Evolutionary conservation across 441 rosid species (phyloP).

Genomic region (Daphne laureola): DNA sequence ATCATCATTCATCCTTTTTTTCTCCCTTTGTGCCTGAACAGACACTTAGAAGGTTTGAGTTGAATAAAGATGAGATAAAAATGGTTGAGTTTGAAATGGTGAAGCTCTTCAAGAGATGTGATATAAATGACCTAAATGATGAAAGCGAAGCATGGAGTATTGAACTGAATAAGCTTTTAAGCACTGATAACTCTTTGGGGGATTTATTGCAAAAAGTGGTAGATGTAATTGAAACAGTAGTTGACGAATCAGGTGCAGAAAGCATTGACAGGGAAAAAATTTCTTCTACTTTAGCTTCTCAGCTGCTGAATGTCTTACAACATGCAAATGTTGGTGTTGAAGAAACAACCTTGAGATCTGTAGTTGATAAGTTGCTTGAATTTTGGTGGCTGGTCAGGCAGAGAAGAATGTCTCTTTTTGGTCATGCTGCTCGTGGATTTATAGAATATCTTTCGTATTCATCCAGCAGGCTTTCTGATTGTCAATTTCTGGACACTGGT

Average conservation of each 20-base stretch:
- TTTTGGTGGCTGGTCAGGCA: conserved; percentile 89
- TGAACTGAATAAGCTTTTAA: conserved; percentile 33
- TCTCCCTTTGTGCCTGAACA: conserved; percentile 65
- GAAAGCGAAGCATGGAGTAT: conserved; percentile 27
- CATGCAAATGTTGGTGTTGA: conserved; percentile 33
- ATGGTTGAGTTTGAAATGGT: conserved; percentile 41
- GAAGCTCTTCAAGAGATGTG: conserved; percentile 30
- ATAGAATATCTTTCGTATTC: conserved; percentile 70
- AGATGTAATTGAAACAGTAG: conserved; percentile 68
- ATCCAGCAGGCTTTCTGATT: conserved; percentile 42
- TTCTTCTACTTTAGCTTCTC: conserved; percentile 65
- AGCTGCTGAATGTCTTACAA: conserved; percentile 38
- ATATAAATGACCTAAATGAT: conserved; percentile 19
- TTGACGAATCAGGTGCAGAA: conserved; percentile 74
- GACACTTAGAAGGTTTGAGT: conserved; percentile 54
- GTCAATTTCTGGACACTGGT: conserved; percentile 44
- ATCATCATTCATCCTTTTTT: conserved; percentile 44
- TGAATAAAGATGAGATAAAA: conserved; percentile 67
- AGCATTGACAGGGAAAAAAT: conserved; percentile 45
- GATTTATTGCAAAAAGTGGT: conserved; percentile 49
- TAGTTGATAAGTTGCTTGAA: conserved; percentile 57
- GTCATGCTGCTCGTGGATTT: conserved; percentile 86
- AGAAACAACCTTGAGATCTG: conserved; percentile 35
- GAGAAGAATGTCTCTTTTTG: conserved; percentile 85
- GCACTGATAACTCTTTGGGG: conserved; percentile 27